A percentile compares a stretch with the other conserved stretches of the same genome.
phyloP scores from a whole-genome alignment of 2,329 filamentous ascomycete species.

The Ilyonectria robusta region DNA sequence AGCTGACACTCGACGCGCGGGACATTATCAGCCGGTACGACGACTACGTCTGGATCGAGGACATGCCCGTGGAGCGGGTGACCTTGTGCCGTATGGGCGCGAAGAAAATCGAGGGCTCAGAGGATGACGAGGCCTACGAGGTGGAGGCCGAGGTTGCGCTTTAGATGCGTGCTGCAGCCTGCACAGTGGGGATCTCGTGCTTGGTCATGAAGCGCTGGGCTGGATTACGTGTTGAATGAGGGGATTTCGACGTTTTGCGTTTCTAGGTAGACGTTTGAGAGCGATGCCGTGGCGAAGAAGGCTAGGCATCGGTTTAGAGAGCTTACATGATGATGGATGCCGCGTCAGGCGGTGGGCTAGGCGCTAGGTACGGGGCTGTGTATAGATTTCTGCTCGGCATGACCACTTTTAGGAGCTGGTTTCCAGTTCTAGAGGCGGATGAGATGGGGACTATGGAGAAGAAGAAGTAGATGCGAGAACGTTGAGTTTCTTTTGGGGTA shows the following conservation, averaged over 20 bases:
- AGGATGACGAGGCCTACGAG: conserved; percentile 68
- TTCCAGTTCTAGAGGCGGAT: neutral
- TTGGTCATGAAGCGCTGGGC: conserved; percentile 10
- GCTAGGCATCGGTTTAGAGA: conserved; percentile 21
- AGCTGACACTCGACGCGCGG: conserved; percentile 67
- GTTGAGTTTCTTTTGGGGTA: neutral
- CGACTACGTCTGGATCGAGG: conserved; percentile 79
- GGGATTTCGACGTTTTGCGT: neutral
- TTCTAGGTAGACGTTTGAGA: neutral
- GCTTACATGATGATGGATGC: neutral
- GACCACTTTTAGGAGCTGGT: neutral
- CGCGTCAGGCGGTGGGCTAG: neutral
- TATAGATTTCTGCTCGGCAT: neutral
- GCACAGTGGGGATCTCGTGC: conserved; percentile 16
- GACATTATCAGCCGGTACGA: conserved; percentile 72
- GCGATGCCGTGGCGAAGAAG: conserved; percentile 8
- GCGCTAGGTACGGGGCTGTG: neutral
- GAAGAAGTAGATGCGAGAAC: neutral
- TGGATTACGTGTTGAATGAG: neutral
- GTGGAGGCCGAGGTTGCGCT: conserved; percentile 65
- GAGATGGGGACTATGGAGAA: neutral
- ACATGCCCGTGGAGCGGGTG: conserved; percentile 77
- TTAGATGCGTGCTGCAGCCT: conserved; percentile 32
- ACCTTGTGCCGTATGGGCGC: conserved; percentile 92
- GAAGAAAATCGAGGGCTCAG: conserved; percentile 70